Evolutionary conservation across 2,329 filamentous ascomycete species (phyloP), one percentile per base, ranked within the genome.

Genomic region (Fusarium longipes): DNA sequence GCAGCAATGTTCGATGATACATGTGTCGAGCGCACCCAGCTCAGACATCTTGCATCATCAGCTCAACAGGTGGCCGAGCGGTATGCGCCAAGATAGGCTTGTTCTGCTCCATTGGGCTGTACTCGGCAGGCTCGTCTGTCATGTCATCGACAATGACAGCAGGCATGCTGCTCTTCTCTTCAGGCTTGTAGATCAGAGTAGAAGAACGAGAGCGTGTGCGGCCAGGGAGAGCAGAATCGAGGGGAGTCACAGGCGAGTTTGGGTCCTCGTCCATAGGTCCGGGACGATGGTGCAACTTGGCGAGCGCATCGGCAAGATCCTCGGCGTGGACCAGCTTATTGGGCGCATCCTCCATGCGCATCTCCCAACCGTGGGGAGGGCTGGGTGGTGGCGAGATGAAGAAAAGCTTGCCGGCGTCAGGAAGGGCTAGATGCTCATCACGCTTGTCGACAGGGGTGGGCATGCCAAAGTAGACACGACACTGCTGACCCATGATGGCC

Each of bases 331-430:
- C 87, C 73, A 85, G 82, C 79, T 89, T 90, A 77, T 91, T 91
- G 57, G 89, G 89, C 6, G 89, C 89, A 68, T 89, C 89, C 77
- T 91, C 89, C 44, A 90, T 80, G 67, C 84, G 84, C 79, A 88
- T 84, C 80, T 90, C 86, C 89, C 89, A 91, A 70, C 87, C 89
- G 71, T 89, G 87, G 4, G 89, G 89, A 39, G 89, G 89, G 58
- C 84, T 87, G 7, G 89, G 89, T 10, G 89, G 89, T 27, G 89
- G 89, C 49, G 86, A 89, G 77, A 91, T 91, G 81, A 91, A 91
- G 82, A 91, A 91, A 53, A 90, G 84, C 81, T 90, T 91, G 74
- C 88, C 89, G 51, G 87, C 87, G 66, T 91, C 89, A 57, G 89
- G 88, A 1, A 91, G 84, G n/a, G 85, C 83, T 11, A 91, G 82